Percentiles rank a stretch among this genome's conserved stretches.
Conservation (phyloP, 1,139 yeast species). For the Lodderomyces beijingensis region DNA sequence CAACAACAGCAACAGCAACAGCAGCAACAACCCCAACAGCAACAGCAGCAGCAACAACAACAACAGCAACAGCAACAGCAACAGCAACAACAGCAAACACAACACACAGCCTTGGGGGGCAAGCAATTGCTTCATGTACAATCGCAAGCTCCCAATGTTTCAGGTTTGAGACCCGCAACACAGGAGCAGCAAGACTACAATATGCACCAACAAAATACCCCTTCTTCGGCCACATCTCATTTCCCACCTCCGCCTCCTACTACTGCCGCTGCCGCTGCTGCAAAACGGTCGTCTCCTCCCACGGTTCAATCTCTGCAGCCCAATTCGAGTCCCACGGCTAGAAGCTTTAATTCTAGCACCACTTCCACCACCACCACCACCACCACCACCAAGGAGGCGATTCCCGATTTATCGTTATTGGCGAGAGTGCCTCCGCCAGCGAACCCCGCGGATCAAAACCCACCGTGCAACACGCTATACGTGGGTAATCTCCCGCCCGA, state of each 20-base stretch:
- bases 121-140: no score
- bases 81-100: conserved; percentile 7
- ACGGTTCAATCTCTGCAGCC: no score
- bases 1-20: conserved; percentile 5
- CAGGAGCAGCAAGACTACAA: no score
- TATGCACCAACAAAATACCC: conserved; percentile 3
- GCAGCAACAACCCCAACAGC: conserved; percentile 6
- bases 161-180: no score
- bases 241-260: no score
- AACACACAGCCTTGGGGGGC: no score
- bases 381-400: conserved; percentile 27
- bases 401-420: conserved; percentile 69
- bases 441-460: conserved; percentile 98
- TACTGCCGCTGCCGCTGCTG: no score
- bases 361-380: no score
- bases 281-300: no score
- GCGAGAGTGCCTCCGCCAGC: conserved; percentile 94
- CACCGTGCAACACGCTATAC: conserved; percentile 94
- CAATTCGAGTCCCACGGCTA: no score
- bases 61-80: conserved; percentile 1
- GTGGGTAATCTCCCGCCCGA: conserved; percentile 98
- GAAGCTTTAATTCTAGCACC: no score
- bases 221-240: conserved; percentile 11
- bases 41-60: conserved; percentile 6
- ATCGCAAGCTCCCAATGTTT: no score